phyloP scores from a whole-genome alignment of 768 basidiomycete species.

The Podaxis carcinomalis region DNA sequence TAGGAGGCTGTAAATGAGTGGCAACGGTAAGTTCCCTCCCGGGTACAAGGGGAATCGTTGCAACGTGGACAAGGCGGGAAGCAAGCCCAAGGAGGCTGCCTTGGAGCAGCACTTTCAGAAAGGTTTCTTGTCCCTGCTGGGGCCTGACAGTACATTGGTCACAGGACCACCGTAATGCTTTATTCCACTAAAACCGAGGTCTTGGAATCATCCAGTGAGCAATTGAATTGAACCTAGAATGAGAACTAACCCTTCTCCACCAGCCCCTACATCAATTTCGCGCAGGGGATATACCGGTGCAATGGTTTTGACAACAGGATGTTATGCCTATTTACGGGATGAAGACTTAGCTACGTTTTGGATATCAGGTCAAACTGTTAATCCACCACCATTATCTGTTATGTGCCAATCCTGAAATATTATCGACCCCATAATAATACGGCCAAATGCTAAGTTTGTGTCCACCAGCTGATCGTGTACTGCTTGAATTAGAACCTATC shows the following conservation, averaged over 20 bases:
- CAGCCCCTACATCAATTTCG: too few species aligned
- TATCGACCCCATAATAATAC: background rate
- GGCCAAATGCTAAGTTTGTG: background rate
- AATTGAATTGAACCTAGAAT: too few species aligned
- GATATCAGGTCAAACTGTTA: background rate
- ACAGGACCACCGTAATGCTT: background rate
- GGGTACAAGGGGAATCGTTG: background rate
- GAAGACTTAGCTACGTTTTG: background rate
- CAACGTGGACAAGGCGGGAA: background rate
- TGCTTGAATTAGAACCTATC: background rate
- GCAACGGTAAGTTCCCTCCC: background rate
- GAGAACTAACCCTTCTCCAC: too few species aligned
- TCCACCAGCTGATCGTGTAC: background rate
- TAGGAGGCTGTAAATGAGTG: background rate
- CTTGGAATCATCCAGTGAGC: background rate
- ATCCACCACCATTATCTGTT: background rate
- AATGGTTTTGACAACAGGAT: too few species aligned
- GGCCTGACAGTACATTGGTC: background rate
- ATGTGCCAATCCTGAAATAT: background rate
- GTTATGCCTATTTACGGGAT: background rate
- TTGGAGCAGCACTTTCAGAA: background rate
- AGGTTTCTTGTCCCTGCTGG: background rate
- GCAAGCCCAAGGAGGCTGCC: background rate
- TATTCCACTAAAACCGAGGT: background rate
- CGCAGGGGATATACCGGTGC: too few species aligned